Evolutionary conservation across 371 early-diverging fungal genomes (phyloP), one percentile per base, ranked within the genome.

Genomic region (Mortierella sp.): DNA sequence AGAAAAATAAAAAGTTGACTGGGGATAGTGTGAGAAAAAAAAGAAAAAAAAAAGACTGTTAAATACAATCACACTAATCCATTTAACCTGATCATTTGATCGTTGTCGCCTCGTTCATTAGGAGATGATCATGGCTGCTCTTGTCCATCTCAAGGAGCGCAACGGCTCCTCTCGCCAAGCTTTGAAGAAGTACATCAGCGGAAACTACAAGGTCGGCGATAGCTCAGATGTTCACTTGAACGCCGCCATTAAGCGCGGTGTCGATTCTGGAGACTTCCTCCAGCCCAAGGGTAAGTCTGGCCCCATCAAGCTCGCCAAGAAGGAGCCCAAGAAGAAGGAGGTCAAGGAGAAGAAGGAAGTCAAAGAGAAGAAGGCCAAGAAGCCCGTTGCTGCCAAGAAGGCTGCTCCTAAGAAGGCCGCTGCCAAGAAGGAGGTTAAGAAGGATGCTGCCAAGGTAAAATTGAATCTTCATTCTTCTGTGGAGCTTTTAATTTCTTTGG

Each of bases 161-260:
- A 91, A 88, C 78, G 95, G 95, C 59, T 89, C 91, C 69, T 90
- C 92, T 53, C 92, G 94, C 79, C 92, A 89, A 71, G 93, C 93
- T 60, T 90, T 95, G 87, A 94, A 93, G 84, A 95, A 94, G 87
- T 94, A 93, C 85, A 93, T 95, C 74, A 84, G 88, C 75, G 89
- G 93, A 77, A 95, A 94, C 90, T 92, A 88, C 86, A 87, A 88
- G 83, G 86, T 91, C n/a, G 83, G 87, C 28, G 84, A 86, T 59
- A 89, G 85, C 70, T 89, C 90, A 58, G 92, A 92, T 75, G 76
- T 80, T 55, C 88, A 90, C 77, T 86, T 94, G 83, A 90, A 89
- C 84, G 87, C 87, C 76, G 94, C 94, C 65, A 89, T 95, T 86
- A 92, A 91, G 88, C 91, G 91, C 72, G 94, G 94, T 83, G 89